Percentiles rank a stretch among this genome's conserved stretches.
phyloP scores from a whole-genome alignment of 345 rosid species.

The Pistacia atlantica region DNA sequence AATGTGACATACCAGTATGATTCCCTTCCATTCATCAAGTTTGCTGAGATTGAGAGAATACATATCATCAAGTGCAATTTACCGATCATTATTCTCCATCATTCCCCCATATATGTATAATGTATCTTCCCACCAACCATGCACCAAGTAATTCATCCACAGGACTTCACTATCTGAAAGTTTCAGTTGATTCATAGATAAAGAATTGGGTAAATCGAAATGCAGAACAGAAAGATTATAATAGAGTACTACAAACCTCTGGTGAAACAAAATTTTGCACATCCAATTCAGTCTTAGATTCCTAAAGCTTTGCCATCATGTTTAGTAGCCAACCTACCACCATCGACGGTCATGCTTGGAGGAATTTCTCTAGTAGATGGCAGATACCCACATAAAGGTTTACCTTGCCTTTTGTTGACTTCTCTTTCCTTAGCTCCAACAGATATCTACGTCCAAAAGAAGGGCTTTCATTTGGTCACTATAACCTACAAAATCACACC shows the following conservation, averaged over 20 bases:
- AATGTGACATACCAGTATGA: conserved; percentile 76
- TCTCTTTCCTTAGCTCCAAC: conserved; percentile 86
- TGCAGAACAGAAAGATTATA: conserved; percentile 7
- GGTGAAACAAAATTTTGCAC: conserved; percentile 52
- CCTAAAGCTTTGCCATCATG: conserved; percentile 42
- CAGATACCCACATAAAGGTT: conserved; percentile 5
- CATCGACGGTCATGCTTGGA: conserved; percentile 39
- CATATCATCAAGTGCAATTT: conserved; percentile 89
- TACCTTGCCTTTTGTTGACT: conserved; percentile 90
- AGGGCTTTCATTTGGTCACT: neutral
- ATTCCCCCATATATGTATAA: conserved; percentile 95
- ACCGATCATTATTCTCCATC: conserved; percentile 93
- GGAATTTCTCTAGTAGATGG: conserved; percentile 6
- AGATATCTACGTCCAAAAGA: conserved; percentile 69
- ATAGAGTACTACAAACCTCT: conserved; percentile 60
- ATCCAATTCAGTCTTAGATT: conserved; percentile 41
- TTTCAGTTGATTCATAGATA: conserved; percentile 21
- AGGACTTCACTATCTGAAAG: conserved; percentile 81
- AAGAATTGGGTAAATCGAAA: neutral
- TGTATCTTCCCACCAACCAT: conserved; percentile 90
- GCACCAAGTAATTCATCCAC: conserved; percentile 92
- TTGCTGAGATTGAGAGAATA: conserved; percentile 93
- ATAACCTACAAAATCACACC: neutral
- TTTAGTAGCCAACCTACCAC: conserved; percentile 33
- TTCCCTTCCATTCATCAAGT: conserved; percentile 98